A percentile compares a stretch with the other conserved stretches of the same genome.
Conservation (phyloP, 306 rosid genomes). For the Quercus glauca region DNA sequence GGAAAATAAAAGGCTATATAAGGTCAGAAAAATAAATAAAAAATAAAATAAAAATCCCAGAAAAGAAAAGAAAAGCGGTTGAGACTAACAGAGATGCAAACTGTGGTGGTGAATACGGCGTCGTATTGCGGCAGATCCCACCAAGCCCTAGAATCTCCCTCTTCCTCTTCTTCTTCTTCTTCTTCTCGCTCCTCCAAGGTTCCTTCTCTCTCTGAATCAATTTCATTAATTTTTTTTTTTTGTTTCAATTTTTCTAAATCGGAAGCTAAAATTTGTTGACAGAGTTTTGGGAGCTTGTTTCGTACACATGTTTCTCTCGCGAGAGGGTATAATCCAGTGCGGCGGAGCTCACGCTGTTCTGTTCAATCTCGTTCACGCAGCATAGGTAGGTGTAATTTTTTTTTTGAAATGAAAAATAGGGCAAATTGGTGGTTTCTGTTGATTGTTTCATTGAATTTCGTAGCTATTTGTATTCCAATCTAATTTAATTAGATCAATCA, state of each 20-base stretch:
- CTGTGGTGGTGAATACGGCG: slow-evolving; percentile 49
- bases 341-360: slow-evolving; percentile 26
- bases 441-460: not conserved
- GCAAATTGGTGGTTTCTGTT: not conserved
- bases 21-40: too few species aligned
- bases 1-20: not conserved
- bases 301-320: slow-evolving; percentile 26
- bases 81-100: slow-evolving; percentile 40
- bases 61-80: not conserved
- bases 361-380: slow-evolving; percentile 25
- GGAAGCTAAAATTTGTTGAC: not conserved
- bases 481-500: not conserved
- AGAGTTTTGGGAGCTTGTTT: slow-evolving; percentile 20
- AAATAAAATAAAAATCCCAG: too few species aligned
- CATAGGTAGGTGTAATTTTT: slow-evolving; percentile 27
- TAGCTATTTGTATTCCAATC: not conserved
- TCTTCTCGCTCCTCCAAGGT: slow-evolving; percentile 50
- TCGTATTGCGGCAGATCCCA: slow-evolving; percentile 34
- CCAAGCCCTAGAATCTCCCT: slow-evolving; percentile 28
- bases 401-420: not conserved
- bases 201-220: not conserved
- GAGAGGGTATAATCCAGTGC: slow-evolving; percentile 16
- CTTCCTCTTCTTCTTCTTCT: slow-evolving; percentile 37
- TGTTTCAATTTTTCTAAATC: not conserved
- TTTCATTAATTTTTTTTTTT: not conserved